Conservation (phyloP, 2,329 filamentous ascomycete genomes). For the Metarhizium humberi region DNA sequence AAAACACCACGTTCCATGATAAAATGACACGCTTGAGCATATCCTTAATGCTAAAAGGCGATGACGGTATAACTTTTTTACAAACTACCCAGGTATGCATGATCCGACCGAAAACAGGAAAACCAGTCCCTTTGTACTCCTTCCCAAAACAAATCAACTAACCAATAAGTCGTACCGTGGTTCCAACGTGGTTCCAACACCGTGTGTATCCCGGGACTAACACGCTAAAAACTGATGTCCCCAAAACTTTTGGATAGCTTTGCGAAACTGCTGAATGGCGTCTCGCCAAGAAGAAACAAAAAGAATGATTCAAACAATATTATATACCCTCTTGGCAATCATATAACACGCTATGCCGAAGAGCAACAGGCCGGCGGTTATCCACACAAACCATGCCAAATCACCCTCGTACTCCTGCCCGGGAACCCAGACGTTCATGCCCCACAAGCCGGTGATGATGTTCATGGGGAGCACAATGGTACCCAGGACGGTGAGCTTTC, state of each 20-base stretch:
- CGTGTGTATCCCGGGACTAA: not conserved
- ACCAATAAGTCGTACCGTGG: not conserved
- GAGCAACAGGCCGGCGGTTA: conserved; percentile 63
- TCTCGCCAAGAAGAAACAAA: too few species aligned
- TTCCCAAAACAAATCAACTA: not conserved
- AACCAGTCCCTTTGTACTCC: not conserved
- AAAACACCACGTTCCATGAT: too few species aligned
- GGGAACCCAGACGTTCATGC: conserved; percentile 96
- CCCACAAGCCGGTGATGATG: conserved; percentile 96
- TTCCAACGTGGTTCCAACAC: not conserved
- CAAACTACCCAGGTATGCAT: not conserved
- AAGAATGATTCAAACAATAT: conserved; percentile 49
- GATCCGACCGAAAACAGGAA: not conserved
- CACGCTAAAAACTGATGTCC: not conserved
- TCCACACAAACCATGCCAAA: conserved; percentile 64
- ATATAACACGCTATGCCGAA: conserved; percentile 76
- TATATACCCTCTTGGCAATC: conserved; percentile 76
- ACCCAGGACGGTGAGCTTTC: conserved; percentile 88
- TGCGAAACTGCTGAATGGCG: too few species aligned
- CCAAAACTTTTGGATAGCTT: too few species aligned
- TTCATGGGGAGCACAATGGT: conserved; percentile 99
- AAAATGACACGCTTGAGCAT: too few species aligned
- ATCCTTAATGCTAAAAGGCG: too few species aligned
- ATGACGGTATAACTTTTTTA: not conserved
- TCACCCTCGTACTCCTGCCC: conserved; percentile 76